A percentile compares a stretch with the other conserved stretches of the same genome.
Conservation (phyloP, 164 flowering plant genomes). For the Liriodendron chinense region DNA sequence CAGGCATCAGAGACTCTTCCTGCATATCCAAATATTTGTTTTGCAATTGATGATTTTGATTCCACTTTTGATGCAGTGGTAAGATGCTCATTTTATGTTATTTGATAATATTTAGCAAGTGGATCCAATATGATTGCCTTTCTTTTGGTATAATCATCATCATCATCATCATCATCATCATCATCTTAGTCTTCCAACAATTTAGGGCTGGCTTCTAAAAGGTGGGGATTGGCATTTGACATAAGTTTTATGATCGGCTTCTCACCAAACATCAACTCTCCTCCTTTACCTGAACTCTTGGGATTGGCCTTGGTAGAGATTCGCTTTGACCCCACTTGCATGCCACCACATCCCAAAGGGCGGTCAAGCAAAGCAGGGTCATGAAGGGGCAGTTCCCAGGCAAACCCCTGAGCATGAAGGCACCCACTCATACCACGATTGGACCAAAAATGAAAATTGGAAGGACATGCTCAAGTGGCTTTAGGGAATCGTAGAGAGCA, state of each 20-base stretch:
- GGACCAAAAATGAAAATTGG: too few species aligned
- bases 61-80: slow-evolving; percentile 98
- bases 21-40: slow-evolving; percentile 98
- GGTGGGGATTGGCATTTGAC: too few species aligned
- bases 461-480: too few species aligned
- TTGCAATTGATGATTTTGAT: slow-evolving; percentile 97
- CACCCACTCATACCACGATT: too few species aligned
- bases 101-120: not conserved
- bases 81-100: slow-evolving; percentile 20
- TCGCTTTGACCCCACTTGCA: not conserved
- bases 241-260: too few species aligned
- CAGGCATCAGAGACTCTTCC: slow-evolving; percentile 91
- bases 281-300: not conserved
- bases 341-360: too few species aligned
- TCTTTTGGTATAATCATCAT: not conserved
- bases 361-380: too few species aligned
- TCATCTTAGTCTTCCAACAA: not conserved
- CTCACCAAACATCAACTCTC: not conserved
- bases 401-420: too few species aligned
- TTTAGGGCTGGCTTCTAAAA: too few species aligned
- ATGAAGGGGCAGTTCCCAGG: too few species aligned
- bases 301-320: not conserved
- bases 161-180: not conserved
- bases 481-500: too few species aligned
- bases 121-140: not conserved